Conservation (phyloP, 2,329 filamentous ascomycete genomes). For the Ascosphaera aggregata region DNA sequence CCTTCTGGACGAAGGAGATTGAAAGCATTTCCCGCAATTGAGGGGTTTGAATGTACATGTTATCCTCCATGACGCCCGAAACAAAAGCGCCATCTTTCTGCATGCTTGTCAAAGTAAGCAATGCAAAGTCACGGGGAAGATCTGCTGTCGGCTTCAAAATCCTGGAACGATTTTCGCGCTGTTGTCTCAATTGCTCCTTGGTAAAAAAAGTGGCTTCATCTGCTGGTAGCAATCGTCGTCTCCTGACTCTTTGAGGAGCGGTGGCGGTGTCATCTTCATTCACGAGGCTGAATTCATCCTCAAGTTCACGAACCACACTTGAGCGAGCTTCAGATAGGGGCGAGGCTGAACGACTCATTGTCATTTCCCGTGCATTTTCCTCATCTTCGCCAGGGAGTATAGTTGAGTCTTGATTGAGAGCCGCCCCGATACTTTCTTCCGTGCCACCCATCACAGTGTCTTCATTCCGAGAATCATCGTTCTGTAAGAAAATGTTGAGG, state of each 20-base stretch:
- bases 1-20: slow-evolving; percentile 51
- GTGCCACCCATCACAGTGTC: slow-evolving; percentile 22
- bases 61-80: slow-evolving; percentile 60
- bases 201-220: slow-evolving; percentile 62
- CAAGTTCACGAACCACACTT: slow-evolving; percentile 35
- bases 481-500: slow-evolving; percentile 31
- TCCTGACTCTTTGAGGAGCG: slow-evolving; percentile 52
- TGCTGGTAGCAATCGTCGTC: slow-evolving; percentile 59
- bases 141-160: slow-evolving; percentile 69
- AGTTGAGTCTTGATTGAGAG: slow-evolving; percentile 31
- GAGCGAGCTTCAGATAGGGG: slow-evolving; percentile 30
- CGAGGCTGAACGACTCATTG: slow-evolving; percentile 20
- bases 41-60: slow-evolving; percentile 63
- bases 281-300: slow-evolving; percentile 31
- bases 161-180: slow-evolving; percentile 64
- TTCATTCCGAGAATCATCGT: slow-evolving; percentile 20
- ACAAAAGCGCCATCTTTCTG: slow-evolving; percentile 83
- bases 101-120: slow-evolving; percentile 74
- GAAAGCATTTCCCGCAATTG: slow-evolving; percentile 87
- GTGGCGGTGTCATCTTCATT: slow-evolving; percentile 29
- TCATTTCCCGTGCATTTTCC: slow-evolving; percentile 12
- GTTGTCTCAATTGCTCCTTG: slow-evolving; percentile 56
- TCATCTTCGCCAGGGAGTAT: slow-evolving; percentile 8
- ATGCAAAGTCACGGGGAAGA: slow-evolving; percentile 63
- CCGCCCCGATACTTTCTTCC: slow-evolving; percentile 32